Conservation (phyloP, 2,329 filamentous ascomycete genomes). For the Xylariaceae sp. region DNA sequence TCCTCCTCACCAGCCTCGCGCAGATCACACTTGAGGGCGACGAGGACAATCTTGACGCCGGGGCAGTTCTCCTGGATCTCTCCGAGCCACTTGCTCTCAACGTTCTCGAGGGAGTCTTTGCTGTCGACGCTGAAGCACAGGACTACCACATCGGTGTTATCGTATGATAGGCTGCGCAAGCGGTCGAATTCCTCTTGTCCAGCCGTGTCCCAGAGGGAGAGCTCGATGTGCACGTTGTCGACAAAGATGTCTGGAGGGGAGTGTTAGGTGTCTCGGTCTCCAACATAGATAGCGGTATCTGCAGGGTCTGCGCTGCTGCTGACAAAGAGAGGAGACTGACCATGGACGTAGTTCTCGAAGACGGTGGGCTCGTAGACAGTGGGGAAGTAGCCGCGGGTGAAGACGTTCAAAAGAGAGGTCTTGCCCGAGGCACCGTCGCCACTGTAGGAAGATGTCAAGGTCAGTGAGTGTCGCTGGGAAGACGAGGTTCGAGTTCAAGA, state of each 20-base stretch:
- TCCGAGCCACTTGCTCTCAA: constrained; percentile 96
- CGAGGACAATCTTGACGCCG: constrained; percentile 88
- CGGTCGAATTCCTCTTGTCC: constrained; percentile 99
- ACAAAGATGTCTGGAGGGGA: constrained; percentile 83
- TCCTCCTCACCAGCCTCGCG: constrained; percentile 74
- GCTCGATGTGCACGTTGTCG: constrained; percentile 92
- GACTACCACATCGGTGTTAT: constrained; percentile 97
- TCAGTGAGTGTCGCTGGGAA: constrained; percentile 11
- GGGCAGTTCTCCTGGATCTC: constrained; percentile 98
- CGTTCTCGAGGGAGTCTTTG: constrained; percentile 94
- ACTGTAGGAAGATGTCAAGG: constrained; percentile 45
- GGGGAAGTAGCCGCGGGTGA: constrained; percentile 98
- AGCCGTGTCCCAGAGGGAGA: constrained; percentile 97
- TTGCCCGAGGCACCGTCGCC: constrained; percentile 97
- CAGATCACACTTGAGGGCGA: constrained; percentile 95
- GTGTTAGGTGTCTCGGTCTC: neutral
- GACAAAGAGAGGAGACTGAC: constrained; percentile 47
- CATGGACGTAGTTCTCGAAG: constrained; percentile 98
- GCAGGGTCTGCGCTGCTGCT: neutral
- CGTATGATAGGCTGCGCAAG: constrained; percentile 90
- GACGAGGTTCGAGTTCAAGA: no score
- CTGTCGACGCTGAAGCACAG: constrained; percentile 98
- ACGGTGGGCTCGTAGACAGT: constrained; percentile 98
- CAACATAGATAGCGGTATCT: neutral
- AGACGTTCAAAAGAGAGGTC: constrained; percentile 95